These are phyloP conservation scores for Fusarium sp. DNA, from an alignment of 2,329 filamentous ascomycete species.

Conservation along the genomic window DNA sequence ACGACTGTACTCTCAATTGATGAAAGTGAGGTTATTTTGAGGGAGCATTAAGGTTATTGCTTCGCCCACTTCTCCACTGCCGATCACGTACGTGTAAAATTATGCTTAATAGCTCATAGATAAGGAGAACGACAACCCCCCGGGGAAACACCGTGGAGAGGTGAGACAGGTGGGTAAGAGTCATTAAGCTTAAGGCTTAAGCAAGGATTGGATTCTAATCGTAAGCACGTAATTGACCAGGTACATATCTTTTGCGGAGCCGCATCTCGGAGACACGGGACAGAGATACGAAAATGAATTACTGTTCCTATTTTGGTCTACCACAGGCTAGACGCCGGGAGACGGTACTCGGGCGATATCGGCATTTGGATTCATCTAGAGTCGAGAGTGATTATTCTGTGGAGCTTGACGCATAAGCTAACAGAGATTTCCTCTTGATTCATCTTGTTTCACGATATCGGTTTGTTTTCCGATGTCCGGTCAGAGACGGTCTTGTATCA, in stretches of 20 bases:
- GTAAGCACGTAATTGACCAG: slow-evolving; percentile 1
- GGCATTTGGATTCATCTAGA: neutral
- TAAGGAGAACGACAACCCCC: neutral
- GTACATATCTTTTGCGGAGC: slow-evolving; percentile 6
- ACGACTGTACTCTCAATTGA: neutral
- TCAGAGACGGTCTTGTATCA: neutral
- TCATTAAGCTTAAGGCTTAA: slow-evolving; percentile 1
- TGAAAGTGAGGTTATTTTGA: neutral
- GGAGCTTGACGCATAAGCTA: neutral
- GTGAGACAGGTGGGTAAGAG: slow-evolving; percentile 1
- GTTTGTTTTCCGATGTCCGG: neutral
- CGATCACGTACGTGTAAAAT: slow-evolving; percentile 11
- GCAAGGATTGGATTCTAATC: neutral
- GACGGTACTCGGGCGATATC: slow-evolving; percentile 10
- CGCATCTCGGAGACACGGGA: slow-evolving; percentile 6
- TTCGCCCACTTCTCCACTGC: slow-evolving; percentile 14
- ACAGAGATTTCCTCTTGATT: neutral
- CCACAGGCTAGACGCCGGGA: neutral
- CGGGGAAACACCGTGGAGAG: neutral
- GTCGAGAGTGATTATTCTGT: neutral
- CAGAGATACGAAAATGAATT: slow-evolving; percentile 13
- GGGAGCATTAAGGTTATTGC: slow-evolving; percentile 17
- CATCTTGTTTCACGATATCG: neutral
- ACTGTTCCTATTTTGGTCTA: neutral
- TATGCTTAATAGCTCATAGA: slow-evolving; percentile 34